Evolutionary conservation across 768 basidiomycete genomes (phyloP), one percentile per base, ranked within the genome.

Genomic region (Suillus weaverae): DNA sequence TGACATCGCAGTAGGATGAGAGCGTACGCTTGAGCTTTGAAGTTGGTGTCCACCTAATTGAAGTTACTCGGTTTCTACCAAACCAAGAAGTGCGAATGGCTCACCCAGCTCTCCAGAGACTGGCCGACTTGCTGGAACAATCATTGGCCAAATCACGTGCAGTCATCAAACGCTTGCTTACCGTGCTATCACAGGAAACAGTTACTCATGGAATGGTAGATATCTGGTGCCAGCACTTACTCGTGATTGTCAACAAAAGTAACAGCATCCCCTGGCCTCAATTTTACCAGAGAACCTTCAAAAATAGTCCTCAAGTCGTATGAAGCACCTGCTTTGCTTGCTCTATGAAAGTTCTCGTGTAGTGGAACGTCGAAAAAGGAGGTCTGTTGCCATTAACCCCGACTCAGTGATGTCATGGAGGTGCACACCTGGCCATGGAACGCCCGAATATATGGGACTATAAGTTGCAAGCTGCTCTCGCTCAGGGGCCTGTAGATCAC

Each of bases 181-280:
- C 91, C 72, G 91, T 92, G 67, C 90, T 92, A 66, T 60, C 18
- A 39, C 65, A 43, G 36, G 62, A 65, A 32, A 64, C 13, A 46
- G 50, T 2, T 4, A 39, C 13, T 18, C 22, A 26, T 39, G 7
- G n/a, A 43, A 39, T 8, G 50, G 20, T 11, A 63, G 13, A 62
- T 43, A 43, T 62, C 7, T 32, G 33, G 18, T 38, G 1, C 13
- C 2, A 60, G 43, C 11, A 78, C 89, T 76, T 67, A 93, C 92
- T 95, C 93, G 68, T 95, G 92, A 74, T 94, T 95, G 70, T 95
- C 92, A 8, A 94, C 92, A 70, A 94, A 94, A 0, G 92, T 94
- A 6, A 97, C 92, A 5, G 95, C 91, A 72, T 95, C 92, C 33
- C 83, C 79, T 3, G 95, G 94, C 65, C 86, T 84, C 4, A 78